These are phyloP conservation scores for Magnaporthiopsis rhizophila DNA, from an alignment of 2,329 filamentous ascomycete genomes.

Conservation along the genomic window DNA sequence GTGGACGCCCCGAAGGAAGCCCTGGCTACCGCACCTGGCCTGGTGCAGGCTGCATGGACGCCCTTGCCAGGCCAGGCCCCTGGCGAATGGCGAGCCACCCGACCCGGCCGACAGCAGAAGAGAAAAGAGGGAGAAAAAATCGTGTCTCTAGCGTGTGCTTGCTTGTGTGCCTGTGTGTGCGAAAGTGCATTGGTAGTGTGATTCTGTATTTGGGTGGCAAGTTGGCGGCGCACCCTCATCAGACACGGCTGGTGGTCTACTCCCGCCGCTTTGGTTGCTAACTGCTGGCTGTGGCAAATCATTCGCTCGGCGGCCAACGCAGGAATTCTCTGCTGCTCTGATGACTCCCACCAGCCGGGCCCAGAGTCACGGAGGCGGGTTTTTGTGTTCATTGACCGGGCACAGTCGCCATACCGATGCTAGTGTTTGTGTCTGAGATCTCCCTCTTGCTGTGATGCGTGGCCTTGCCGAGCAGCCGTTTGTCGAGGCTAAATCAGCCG, in stretches of 20 bases:
- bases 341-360: slow-evolving; percentile 1
- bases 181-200: background rate
- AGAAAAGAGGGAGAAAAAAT: background rate
- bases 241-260: background rate
- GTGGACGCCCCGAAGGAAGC: background rate
- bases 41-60: background rate
- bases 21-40: background rate
- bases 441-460: background rate
- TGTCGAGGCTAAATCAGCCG: background rate
- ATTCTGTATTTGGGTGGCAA: background rate
- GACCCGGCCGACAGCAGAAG: background rate
- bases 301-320: background rate
- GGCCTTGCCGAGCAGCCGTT: background rate
- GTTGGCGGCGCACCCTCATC: background rate
- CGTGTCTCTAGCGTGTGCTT: background rate
- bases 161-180: background rate
- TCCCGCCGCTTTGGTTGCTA: background rate
- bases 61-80: background rate
- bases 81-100: background rate
- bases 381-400: background rate
- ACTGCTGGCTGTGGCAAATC: background rate
- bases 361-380: background rate
- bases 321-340: slow-evolving; percentile 5
- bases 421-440: background rate
- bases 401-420: background rate